A percentile compares a stretch with the other conserved stretches of the same genome.
Conservation (phyloP, 164 flowering plant species). For the Tinospora cordifolia region DNA sequence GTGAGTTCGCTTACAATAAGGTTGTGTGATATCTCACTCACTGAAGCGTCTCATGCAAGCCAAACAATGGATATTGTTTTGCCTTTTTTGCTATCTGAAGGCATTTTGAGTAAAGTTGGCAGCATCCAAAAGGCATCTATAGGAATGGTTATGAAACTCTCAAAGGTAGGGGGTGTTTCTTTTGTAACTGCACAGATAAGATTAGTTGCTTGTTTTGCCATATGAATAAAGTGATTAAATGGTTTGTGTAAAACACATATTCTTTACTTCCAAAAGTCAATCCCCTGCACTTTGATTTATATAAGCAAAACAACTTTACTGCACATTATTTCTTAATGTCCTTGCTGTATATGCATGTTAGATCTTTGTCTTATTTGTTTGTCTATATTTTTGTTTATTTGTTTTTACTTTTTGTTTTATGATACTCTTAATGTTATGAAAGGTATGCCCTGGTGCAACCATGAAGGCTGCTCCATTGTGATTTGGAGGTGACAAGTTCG, state of each 20-base stretch:
- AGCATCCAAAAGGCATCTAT: slow-evolving; percentile 83
- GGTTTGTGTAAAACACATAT: neutral
- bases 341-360: neutral
- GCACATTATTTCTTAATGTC: neutral
- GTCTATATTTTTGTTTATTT: too few species aligned
- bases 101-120: slow-evolving; percentile 88
- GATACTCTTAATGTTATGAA: neutral
- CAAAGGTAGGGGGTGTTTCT: slow-evolving; percentile 52
- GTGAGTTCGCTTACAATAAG: slow-evolving; percentile 67
- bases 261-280: neutral
- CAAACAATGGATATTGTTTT: slow-evolving; percentile 74
- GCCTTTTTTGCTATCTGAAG: slow-evolving; percentile 77
- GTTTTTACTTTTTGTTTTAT: neutral
- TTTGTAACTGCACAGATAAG: neutral
- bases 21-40: slow-evolving; percentile 82
- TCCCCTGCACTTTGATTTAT: neutral
- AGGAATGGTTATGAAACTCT: slow-evolving; percentile 83
- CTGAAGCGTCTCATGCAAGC: slow-evolving; percentile 56
- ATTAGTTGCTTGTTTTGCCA: neutral
- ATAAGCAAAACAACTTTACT: neutral
- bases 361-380: neutral
- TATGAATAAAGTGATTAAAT: neutral
- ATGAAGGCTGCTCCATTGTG: too few species aligned
- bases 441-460: too few species aligned
- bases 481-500: too few species aligned